Base-by-base conservation (phyloP, 1,139 yeast genomes). In the Suhomyces chickasaworum region DNA sequence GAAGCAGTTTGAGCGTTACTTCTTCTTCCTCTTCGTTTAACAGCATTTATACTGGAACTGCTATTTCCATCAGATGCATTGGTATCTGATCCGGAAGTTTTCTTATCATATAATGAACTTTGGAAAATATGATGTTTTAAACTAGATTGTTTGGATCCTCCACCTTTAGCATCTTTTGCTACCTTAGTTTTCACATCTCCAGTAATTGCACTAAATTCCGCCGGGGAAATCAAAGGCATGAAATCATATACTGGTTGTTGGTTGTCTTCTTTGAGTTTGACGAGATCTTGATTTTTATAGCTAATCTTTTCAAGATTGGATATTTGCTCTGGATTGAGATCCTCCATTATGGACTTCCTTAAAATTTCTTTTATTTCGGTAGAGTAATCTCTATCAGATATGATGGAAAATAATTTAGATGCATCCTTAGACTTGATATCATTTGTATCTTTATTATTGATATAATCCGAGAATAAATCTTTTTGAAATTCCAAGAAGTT, bases 1-100 rank as follows among this genome's bases (percentile, higher is more conserved):
- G 51, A 44, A 41, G 49, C 49, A n/a, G 49, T 55, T 18, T 50
- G 42, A 27, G 55, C 34, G 44, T 57, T 61, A 15, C 66, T 63
- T 37, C 70, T 53, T 49, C 70, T 56, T 7, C 69, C 69, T 42
- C 66, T 53, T 43, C 66, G 48, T 44, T 61, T 60, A 18, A 34
- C 39, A 2, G 33, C 27, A 9, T 63, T 57, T 3, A 61, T 42
- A 12, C 45, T 41, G 4, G 53, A 45, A 10, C 52, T 50, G 21
- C 46, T 41, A 10, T 43, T 48, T 42, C 57, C 52, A 13, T 61
- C 67, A 0, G 70, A 60, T 13, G 54, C 58, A 50, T 68, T 69
- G 3, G 77, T 66, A 48, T 75, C 79, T 0, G 77, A 71, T 0
- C 78, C 79, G 1, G 76, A 69, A 1, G 77, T 70, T n/a, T 58